A percentile compares a stretch with the other conserved stretches of the same genome.
These are phyloP conservation scores for Trypanosoma brucei DNA, from an alignment of 208 protist species.

Conservation along the genomic window DNA sequence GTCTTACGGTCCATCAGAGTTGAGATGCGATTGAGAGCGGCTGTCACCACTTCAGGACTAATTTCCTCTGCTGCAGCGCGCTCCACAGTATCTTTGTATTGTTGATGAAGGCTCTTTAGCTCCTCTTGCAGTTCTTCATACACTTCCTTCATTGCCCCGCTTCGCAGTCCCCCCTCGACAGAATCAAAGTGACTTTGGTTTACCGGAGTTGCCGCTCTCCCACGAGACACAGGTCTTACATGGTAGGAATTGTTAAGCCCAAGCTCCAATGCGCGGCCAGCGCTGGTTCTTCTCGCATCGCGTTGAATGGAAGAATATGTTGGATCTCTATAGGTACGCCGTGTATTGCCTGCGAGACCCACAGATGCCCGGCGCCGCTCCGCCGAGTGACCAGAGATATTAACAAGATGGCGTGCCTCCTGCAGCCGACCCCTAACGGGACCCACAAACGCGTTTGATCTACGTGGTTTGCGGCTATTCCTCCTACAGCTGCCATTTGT, in stretches of 20 bases:
- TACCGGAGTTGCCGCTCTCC: not conserved
- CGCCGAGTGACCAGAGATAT: not conserved
- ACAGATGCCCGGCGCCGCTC: constrained; percentile 16
- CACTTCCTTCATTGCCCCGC: constrained; percentile 45
- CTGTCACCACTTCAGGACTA: constrained; percentile 46
- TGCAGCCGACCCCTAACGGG: not conserved
- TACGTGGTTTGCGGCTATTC: not conserved
- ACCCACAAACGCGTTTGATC: not conserved
- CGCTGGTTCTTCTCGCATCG: constrained; percentile 51
- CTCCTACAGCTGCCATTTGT: constrained; percentile 5
- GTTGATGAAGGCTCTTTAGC: constrained; percentile 52
- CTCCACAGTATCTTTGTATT: constrained; percentile 71
- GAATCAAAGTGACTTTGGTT: constrained; percentile 4
- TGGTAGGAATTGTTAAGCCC: not conserved
- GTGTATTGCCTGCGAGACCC: constrained; percentile 8
- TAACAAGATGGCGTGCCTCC: not conserved
- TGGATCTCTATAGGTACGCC: constrained; percentile 64
- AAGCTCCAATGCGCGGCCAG: not conserved
- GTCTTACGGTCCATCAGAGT: constrained; percentile 71
- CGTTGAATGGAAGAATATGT: constrained; percentile 83
- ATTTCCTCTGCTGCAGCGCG: constrained; percentile 43
- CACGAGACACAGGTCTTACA: constrained; percentile 1
- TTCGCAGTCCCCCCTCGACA: not conserved
- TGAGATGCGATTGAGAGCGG: constrained; percentile 48
- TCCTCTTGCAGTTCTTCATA: constrained; percentile 63